phyloP scores from a whole-genome alignment of 2,329 filamentous ascomycete genomes.

The Fusarium neocosmosporiellum region DNA sequence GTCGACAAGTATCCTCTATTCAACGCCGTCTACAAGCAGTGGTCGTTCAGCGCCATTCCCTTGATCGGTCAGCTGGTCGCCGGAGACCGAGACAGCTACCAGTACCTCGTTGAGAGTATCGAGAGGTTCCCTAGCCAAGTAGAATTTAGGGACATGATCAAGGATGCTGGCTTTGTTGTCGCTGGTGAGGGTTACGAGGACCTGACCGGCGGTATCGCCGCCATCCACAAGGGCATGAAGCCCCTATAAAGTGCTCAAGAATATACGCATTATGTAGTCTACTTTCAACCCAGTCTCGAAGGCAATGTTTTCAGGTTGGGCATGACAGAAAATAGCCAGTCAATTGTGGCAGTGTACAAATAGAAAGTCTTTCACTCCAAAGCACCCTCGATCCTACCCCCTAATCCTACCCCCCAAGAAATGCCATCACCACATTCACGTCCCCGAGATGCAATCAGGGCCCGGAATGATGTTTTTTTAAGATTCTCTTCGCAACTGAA shows the following conservation, averaged over 20 bases:
- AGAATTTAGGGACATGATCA: constrained; percentile 86
- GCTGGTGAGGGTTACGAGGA: constrained; percentile 89
- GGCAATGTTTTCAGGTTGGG: constrained; percentile 15
- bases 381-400: constrained; percentile 32
- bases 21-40: constrained; percentile 90
- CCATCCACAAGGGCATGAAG: constrained; percentile 97
- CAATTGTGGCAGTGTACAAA: constrained; percentile 38
- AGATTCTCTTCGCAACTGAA: constrained; percentile 46
- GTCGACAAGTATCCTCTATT: constrained; percentile 80
- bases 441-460: constrained; percentile 35
- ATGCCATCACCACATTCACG: constrained; percentile 32
- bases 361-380: constrained; percentile 39
- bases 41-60: constrained; percentile 95
- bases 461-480: constrained; percentile 44
- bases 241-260: constrained; percentile 55
- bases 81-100: constrained; percentile 93
- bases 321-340: constrained; percentile 21
- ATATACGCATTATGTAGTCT: constrained; percentile 37
- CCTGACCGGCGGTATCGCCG: constrained; percentile 90
- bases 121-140: constrained; percentile 90
- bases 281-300: constrained; percentile 26
- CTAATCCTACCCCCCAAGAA: constrained; percentile 25
- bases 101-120: constrained; percentile 98
- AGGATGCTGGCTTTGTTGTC: constrained; percentile 85
- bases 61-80: constrained; percentile 96